Percentiles rank a stretch among this genome's conserved stretches.
Evolutionary conservation across 257 asterid species (phyloP).

Genomic region (Solanum sitiens): DNA sequence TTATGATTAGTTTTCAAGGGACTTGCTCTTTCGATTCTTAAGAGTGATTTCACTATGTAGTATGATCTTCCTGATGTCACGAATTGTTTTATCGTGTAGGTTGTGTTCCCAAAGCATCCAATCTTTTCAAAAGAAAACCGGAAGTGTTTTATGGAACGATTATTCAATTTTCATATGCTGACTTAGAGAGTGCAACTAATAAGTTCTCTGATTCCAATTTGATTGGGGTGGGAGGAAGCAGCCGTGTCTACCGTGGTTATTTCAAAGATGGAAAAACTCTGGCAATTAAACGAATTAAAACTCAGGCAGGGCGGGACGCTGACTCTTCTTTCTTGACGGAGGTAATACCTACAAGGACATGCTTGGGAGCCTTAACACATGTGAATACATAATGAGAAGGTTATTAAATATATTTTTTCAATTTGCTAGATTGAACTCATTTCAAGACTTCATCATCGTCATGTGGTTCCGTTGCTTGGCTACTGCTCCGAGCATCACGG

Average conservation of each 20-base stretch:
- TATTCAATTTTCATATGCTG: slow-evolving; percentile 59
- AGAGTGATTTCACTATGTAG: not conserved
- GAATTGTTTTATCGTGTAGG: slow-evolving; percentile 31
- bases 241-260: slow-evolving; percentile 74
- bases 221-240: slow-evolving; percentile 93
- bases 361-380: not conserved
- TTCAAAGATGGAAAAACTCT: slow-evolving; percentile 75
- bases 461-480: slow-evolving; percentile 86
- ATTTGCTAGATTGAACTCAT: slow-evolving; percentile 69
- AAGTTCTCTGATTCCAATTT: slow-evolving; percentile 60
- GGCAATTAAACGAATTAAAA: slow-evolving; percentile 80
- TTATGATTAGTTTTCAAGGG: not conserved
- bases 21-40: not conserved
- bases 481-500: slow-evolving; percentile 75
- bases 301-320: slow-evolving; percentile 57
- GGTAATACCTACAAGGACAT: slow-evolving; percentile 29
- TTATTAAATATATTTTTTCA: not conserved
- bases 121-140: slow-evolving; percentile 32
- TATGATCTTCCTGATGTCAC: not conserved
- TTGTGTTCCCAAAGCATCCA: slow-evolving; percentile 52
- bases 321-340: slow-evolving; percentile 72
- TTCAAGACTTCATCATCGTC: slow-evolving; percentile 92
- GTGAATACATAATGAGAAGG: not conserved
- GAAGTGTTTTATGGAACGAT: slow-evolving; percentile 54
- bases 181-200: slow-evolving; percentile 69